Evolutionary conservation across 305 asterid species (phyloP).

Genomic region (Coffea humblotiana): DNA sequence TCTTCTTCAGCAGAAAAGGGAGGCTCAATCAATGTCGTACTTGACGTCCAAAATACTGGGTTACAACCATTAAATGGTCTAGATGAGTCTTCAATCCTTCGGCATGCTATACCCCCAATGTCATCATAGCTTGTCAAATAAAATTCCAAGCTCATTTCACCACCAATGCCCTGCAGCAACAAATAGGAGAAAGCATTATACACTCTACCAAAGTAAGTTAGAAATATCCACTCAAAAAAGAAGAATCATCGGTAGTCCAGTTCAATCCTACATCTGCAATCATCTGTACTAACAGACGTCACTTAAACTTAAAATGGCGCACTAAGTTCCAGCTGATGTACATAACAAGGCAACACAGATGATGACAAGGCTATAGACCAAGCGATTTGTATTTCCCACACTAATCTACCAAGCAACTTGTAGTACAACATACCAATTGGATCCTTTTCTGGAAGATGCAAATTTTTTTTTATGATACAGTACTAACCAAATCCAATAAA

Average conservation of each 20-base stretch:
- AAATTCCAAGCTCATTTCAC: slow-evolving; percentile 70
- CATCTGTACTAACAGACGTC: neutral
- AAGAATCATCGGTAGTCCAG: neutral
- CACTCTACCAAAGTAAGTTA: neutral
- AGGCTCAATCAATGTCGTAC: slow-evolving; percentile 45
- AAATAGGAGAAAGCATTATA: slow-evolving; percentile 18
- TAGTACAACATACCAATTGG: neutral
- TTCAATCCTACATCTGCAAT: neutral
- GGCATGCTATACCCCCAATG: slow-evolving; percentile 84
- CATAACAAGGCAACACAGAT: neutral
- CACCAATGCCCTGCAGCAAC: slow-evolving; percentile 70
- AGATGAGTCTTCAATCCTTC: slow-evolving; percentile 66
- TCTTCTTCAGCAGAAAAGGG: slow-evolving; percentile 76
- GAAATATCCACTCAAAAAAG: neutral
- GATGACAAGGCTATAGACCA: neutral
- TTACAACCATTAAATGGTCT: slow-evolving; percentile 42
- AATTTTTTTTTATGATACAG: neutral
- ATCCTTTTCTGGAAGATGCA: neutral
- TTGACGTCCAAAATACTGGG: slow-evolving; percentile 83
- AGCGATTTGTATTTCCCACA: neutral
- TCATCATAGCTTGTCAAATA: slow-evolving; percentile 77
- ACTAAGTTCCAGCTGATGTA: neutral
- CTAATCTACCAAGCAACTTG: neutral
- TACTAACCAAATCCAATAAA: neutral
- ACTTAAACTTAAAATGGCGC: neutral